A percentile compares a stretch with the other conserved stretches of the same genome.
Evolutionary conservation across 495 filamentous ascomycete genomes (phyloP).

Genomic region (Podospora didyma): DNA sequence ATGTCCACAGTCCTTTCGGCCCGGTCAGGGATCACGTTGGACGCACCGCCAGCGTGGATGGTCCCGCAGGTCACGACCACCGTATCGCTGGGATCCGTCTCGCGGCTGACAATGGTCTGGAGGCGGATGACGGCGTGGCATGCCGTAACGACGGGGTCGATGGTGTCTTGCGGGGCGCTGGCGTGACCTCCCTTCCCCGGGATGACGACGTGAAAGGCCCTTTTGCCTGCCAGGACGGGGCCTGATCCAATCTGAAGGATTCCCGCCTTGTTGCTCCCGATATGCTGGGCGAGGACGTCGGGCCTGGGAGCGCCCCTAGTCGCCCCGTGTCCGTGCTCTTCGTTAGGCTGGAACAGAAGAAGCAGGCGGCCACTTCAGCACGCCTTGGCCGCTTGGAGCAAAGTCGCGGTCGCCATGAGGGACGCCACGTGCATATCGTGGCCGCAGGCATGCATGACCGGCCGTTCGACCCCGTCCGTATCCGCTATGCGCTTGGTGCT

Average conservation of each 20-base stretch:
- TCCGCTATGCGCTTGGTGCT: conserved; percentile 40
- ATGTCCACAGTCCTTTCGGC: too few species aligned
- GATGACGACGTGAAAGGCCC: too few species aligned
- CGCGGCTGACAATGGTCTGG: conserved; percentile 52
- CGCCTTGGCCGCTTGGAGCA: conserved; percentile 36
- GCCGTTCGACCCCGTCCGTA: conserved; percentile 40
- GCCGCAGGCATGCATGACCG: conserved; percentile 66
- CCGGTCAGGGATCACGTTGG: conserved; percentile 56
- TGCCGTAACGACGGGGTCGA: conserved; percentile 57
- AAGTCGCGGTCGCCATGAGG: conserved; percentile 47
- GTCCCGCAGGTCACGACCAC: conserved; percentile 53
- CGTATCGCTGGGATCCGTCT: conserved; percentile 45
- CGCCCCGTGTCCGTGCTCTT: too few species aligned
- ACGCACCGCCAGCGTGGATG: conserved; percentile 46
- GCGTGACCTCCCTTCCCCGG: conserved; percentile 55
- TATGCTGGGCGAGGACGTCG: too few species aligned
- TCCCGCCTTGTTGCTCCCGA: too few species aligned
- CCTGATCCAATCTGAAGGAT: too few species aligned
- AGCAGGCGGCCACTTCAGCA: conserved; percentile 56
- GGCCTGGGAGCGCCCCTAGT: conserved; percentile 50
- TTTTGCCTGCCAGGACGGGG: too few species aligned
- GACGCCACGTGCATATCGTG: conserved; percentile 59
- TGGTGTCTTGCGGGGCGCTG: conserved; percentile 44
- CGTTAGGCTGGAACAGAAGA: conserved; percentile 57
- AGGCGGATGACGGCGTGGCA: conserved; percentile 46